Evolutionary conservation across 208 protist species (phyloP).

Genomic region (Zelonia costaricensis): DNA sequence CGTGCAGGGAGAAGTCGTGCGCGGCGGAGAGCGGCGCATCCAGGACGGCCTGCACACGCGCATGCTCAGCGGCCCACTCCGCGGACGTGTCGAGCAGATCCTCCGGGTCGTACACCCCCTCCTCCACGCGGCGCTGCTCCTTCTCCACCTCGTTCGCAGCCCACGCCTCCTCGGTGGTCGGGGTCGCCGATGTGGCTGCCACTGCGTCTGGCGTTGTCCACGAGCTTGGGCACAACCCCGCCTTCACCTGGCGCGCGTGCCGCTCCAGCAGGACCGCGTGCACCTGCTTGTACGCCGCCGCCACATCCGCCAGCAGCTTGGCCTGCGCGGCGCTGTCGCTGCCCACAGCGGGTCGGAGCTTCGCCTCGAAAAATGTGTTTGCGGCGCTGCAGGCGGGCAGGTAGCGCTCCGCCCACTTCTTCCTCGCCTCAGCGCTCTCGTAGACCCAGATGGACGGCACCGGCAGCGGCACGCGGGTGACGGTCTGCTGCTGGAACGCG

Average conservation of each 20-base stretch:
- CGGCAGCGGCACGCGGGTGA: conserved; percentile 71
- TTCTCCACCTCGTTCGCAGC: conserved; percentile 50
- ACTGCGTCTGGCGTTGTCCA: too few species aligned
- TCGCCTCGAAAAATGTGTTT: conserved; percentile 58
- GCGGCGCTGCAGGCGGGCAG: conserved; percentile 52
- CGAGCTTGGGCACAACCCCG: conserved; percentile 30
- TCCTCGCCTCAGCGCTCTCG: conserved; percentile 56
- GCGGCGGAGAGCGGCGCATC: conserved; percentile 30
- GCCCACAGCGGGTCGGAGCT: conserved; percentile 37
- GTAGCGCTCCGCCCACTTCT: conserved; percentile 79
- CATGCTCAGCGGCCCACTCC: conserved; percentile 78
- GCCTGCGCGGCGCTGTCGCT: conserved; percentile 22
- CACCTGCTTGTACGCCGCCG: conserved; percentile 43
- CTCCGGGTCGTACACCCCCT: conserved; percentile 76
- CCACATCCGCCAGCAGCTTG: conserved; percentile 49
- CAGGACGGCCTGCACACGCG: conserved; percentile 47
- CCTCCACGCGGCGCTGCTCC: conserved; percentile 49
- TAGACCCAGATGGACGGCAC: conserved; percentile 80
- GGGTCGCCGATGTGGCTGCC: conserved; percentile 16
- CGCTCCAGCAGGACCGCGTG: conserved; percentile 51
- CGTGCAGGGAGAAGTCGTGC: conserved; percentile 55
- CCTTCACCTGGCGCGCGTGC: conserved; percentile 37
- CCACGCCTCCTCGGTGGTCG: conserved; percentile 46
- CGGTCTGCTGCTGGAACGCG: conserved; percentile 66
- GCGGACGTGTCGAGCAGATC: conserved; percentile 61